Evolutionary conservation across 306 rosid genomes (phyloP).

Genomic region (Pyrus bretschneideri): DNA sequence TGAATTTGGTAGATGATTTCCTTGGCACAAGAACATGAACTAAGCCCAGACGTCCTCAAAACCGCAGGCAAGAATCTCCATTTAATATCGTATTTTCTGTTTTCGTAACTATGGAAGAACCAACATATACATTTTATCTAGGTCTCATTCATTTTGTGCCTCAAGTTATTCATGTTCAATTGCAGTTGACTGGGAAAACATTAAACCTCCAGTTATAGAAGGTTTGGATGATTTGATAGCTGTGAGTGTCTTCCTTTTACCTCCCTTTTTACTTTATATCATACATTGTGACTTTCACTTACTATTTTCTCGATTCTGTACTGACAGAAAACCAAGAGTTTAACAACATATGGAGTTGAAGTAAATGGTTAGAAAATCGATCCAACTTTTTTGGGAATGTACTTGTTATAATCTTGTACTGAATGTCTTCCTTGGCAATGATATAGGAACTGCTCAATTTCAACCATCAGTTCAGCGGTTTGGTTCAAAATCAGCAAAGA

Average conservation of each 20-base stretch:
- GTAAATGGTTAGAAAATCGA: slow-evolving; percentile 42
- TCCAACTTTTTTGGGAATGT: background rate
- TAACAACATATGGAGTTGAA: slow-evolving; percentile 22
- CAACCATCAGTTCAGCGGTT: slow-evolving; percentile 42
- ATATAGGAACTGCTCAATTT: slow-evolving; percentile 35
- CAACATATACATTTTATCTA: background rate
- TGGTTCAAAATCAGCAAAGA: slow-evolving; percentile 62
- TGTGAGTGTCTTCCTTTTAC: slow-evolving; percentile 37
- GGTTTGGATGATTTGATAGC: slow-evolving; percentile 57
- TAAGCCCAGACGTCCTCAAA: slow-evolving; percentile 52
- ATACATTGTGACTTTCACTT: background rate
- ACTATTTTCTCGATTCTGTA: slow-evolving; percentile 11
- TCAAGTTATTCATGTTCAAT: background rate
- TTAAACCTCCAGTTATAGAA: slow-evolving; percentile 62
- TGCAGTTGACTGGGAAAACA: slow-evolving; percentile 57
- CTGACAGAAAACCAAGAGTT: slow-evolving; percentile 48
- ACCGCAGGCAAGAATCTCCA: slow-evolving; percentile 39
- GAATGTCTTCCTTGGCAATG: slow-evolving; percentile 3
- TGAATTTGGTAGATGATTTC: slow-evolving; percentile 50
- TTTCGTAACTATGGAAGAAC: background rate
- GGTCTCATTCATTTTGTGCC: background rate
- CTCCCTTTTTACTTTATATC: background rate
- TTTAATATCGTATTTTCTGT: background rate
- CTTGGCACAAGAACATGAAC: slow-evolving; percentile 67
- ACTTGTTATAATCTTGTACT: slow-evolving; percentile 11